Percentiles rank a stretch among this genome's conserved stretches.
Evolutionary conservation across 108 stramenopile genomes (phyloP).

Genomic region (Skeletonema marinoi): DNA sequence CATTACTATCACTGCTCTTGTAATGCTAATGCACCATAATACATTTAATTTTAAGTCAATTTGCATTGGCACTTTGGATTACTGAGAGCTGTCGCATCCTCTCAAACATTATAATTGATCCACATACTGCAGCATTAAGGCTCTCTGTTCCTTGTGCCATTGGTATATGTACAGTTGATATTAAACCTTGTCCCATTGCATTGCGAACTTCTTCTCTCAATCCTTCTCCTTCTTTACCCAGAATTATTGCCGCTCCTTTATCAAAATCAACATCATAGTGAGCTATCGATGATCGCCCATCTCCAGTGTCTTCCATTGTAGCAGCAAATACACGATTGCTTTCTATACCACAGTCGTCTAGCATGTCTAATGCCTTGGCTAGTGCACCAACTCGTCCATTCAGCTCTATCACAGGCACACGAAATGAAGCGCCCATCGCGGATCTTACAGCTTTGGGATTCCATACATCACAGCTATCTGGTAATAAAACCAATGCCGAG

Average conservation of each 20-base stretch:
- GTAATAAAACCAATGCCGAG: slow-evolving; percentile 68
- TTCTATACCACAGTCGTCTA: slow-evolving; percentile 49
- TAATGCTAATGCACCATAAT: not conserved
- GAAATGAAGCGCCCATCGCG: slow-evolving; percentile 83
- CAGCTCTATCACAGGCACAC: slow-evolving; percentile 62
- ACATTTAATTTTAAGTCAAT: not conserved
- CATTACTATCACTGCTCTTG: not conserved
- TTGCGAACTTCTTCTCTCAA: slow-evolving; percentile 57
- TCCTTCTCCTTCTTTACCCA: slow-evolving; percentile 83
- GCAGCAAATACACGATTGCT: slow-evolving; percentile 62
- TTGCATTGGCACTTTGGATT: not conserved
- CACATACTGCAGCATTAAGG: slow-evolving; percentile 87
- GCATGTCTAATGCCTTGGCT: slow-evolving; percentile 12
- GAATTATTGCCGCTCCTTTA: slow-evolving; percentile 61
- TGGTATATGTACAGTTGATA: slow-evolving; percentile 76
- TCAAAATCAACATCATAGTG: slow-evolving; percentile 61
- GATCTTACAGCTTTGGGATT: slow-evolving; percentile 82
- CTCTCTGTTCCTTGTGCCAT: slow-evolving; percentile 86
- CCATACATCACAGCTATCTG: slow-evolving; percentile 85
- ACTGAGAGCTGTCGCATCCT: slow-evolving; percentile 59
- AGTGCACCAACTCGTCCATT: slow-evolving; percentile 16
- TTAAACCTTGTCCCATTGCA: slow-evolving; percentile 43
- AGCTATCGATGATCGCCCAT: slow-evolving; percentile 26
- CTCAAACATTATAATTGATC: slow-evolving; percentile 87
- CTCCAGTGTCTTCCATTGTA: slow-evolving; percentile 65